Conservation (phyloP, 495 filamentous ascomycete genomes). For the Aspergillus asperescens region DNA sequence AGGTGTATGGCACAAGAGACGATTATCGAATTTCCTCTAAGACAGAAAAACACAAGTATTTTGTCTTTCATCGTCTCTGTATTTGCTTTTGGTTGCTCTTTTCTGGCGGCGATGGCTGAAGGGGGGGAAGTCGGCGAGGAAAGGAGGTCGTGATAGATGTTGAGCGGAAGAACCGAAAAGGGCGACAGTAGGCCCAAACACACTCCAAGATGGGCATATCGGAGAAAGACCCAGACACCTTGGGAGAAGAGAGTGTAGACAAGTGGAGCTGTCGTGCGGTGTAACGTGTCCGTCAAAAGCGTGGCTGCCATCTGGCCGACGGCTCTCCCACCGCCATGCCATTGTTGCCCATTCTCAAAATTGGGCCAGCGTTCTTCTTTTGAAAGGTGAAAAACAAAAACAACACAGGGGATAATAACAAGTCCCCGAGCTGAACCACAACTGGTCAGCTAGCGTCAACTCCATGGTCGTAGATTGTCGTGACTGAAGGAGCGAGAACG, state of each 20-base stretch:
- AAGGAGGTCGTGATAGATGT: neutral
- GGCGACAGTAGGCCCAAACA: conserved; percentile 23
- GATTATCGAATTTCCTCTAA: conserved; percentile 9
- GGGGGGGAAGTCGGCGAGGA: neutral
- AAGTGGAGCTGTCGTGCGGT: conserved; percentile 2
- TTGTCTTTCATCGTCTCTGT: conserved; percentile 13
- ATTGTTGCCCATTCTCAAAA: conserved; percentile 2
- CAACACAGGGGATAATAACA: conserved; percentile 15
- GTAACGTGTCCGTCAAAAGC: conserved; percentile 15
- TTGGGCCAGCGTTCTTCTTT: neutral
- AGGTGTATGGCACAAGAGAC: conserved; percentile 6
- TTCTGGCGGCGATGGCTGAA: neutral
- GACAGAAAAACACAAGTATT: conserved; percentile 3
- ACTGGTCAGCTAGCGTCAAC: conserved; percentile 37
- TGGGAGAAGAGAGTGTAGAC: neutral
- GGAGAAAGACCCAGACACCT: neutral
- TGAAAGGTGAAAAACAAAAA: conserved; percentile 9
- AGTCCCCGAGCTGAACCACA: conserved; percentile 27
- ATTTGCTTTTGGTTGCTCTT: conserved; percentile 11
- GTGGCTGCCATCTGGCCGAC: conserved; percentile 9
- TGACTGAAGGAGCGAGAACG: conserved; percentile 17
- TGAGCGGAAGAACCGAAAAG: conserved; percentile 8
- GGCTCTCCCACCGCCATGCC: conserved; percentile 13
- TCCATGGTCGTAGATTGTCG: conserved; percentile 31
- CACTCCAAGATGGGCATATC: neutral